A percentile compares a stretch with the other conserved stretches of the same genome.
Conservation (phyloP, 2,329 filamentous ascomycete species). For the Penicillium sp. region DNA sequence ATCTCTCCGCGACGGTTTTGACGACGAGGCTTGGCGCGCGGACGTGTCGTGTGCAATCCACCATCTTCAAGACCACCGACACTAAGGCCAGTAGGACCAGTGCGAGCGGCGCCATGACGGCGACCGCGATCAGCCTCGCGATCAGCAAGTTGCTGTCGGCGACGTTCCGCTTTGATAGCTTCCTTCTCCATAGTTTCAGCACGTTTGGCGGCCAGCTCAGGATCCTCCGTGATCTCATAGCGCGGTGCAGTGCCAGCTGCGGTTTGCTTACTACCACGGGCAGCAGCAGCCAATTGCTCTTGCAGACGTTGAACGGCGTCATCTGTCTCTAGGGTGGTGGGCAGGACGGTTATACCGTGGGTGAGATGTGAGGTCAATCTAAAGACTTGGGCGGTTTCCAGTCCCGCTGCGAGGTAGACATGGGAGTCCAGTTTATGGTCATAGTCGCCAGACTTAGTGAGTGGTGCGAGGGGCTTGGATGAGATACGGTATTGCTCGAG, state of each 20-base stretch:
- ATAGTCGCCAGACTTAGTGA: conserved; percentile 51
- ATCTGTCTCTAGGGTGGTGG: conserved; percentile 55
- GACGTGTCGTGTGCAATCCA: conserved; percentile 42
- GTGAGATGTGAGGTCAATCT: conserved; percentile 62
- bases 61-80: conserved; percentile 58
- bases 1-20: conserved; percentile 48
- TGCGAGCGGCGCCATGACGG: conserved; percentile 43
- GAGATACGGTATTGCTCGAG: conserved; percentile 58
- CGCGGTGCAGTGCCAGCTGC: conserved; percentile 53
- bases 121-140: conserved; percentile 55
- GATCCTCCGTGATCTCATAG: conserved; percentile 59
- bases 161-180: conserved; percentile 52
- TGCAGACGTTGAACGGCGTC: conserved; percentile 61
- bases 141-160: conserved; percentile 53
- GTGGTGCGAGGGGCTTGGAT: conserved; percentile 56
- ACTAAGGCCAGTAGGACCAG: conserved; percentile 51
- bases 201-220: conserved; percentile 57
- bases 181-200: conserved; percentile 60
- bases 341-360: conserved; percentile 55
- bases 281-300: conserved; percentile 56
- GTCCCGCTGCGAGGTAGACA: conserved; percentile 60
- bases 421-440: conserved; percentile 57
- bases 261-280: conserved; percentile 50
- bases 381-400: conserved; percentile 55
- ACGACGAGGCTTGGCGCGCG: conserved; percentile 39